A percentile compares a stretch with the other conserved stretches of the same genome.
Conservation (phyloP, 2,329 filamentous ascomycete genomes). For the Xylaria digitata region DNA sequence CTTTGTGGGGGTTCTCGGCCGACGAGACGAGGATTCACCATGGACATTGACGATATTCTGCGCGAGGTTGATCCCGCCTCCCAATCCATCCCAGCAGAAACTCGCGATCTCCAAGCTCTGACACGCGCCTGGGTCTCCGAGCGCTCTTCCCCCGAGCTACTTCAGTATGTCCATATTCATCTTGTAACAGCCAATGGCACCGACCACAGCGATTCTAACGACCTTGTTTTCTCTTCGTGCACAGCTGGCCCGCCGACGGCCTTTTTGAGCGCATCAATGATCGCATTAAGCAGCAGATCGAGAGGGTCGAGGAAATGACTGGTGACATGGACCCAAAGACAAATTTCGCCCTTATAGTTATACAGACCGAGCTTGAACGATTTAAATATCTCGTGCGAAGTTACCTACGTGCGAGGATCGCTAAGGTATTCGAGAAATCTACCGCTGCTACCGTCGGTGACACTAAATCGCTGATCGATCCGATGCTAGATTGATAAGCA, state of each 20-base stretch:
- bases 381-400: constrained; percentile 92
- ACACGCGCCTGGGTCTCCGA: constrained; percentile 96
- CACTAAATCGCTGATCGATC: constrained; percentile 37
- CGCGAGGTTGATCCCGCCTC: constrained; percentile 74
- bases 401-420: constrained; percentile 83
- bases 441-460: constrained; percentile 18
- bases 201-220: constrained; percentile 26
- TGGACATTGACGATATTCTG: constrained; percentile 86
- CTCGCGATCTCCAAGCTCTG: constrained; percentile 84
- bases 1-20: not conserved
- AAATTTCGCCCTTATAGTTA: constrained; percentile 92
- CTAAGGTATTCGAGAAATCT: constrained; percentile 70
- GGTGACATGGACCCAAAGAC: constrained; percentile 88
- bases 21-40: constrained; percentile 50
- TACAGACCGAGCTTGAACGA: constrained; percentile 95
- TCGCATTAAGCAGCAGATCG: constrained; percentile 75
- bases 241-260: constrained; percentile 72
- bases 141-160: constrained; percentile 86
- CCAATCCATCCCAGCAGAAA: constrained; percentile 66
- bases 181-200: not conserved
- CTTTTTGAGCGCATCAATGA: constrained; percentile 86
- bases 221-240: constrained; percentile 7
- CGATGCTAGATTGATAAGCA: constrained; percentile 76
- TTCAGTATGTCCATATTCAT: constrained; percentile 68
- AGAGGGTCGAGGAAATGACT: constrained; percentile 79